Evolutionary conservation across 2,329 filamentous ascomycete species (phyloP).

Genomic region (Huntiella omanensis): DNA sequence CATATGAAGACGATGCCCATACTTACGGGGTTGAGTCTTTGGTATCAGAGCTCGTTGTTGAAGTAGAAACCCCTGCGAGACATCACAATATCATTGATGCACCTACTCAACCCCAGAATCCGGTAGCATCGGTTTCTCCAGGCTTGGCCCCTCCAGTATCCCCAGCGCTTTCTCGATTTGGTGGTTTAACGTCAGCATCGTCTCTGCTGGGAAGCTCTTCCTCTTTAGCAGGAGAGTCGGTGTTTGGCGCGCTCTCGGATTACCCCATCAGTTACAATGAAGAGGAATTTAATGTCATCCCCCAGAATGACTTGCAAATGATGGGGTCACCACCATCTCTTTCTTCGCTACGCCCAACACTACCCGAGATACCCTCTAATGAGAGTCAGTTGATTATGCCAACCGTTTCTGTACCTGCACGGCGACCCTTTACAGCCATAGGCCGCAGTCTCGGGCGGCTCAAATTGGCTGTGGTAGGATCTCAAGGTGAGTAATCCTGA

Average conservation of each 20-base stretch:
- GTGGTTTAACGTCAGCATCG: constrained; percentile 8
- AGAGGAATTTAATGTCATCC: background rate
- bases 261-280: constrained; percentile 10
- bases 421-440: constrained; percentile 73
- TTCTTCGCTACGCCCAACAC: no score
- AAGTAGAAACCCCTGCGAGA: background rate
- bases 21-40: constrained; percentile 5
- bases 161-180: constrained; percentile 16
- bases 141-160: background rate
- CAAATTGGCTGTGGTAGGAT: constrained; percentile 74
- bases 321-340: no score
- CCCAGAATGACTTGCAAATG: no score
- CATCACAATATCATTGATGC: background rate
- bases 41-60: constrained; percentile 1
- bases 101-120: background rate
- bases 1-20: background rate
- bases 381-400: constrained; percentile 83
- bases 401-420: constrained; percentile 74
- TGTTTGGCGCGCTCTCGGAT: constrained; percentile 29
- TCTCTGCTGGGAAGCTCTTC: constrained; percentile 23
- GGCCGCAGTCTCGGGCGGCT: constrained; percentile 71
- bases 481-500: constrained; percentile 33
- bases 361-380: no score
- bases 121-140: background rate
- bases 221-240: constrained; percentile 33